Percentiles rank a stretch among this genome's conserved stretches.
Evolutionary conservation across 2,329 filamentous ascomycete species (phyloP).

Genomic region (Hysterium pulicare): DNA sequence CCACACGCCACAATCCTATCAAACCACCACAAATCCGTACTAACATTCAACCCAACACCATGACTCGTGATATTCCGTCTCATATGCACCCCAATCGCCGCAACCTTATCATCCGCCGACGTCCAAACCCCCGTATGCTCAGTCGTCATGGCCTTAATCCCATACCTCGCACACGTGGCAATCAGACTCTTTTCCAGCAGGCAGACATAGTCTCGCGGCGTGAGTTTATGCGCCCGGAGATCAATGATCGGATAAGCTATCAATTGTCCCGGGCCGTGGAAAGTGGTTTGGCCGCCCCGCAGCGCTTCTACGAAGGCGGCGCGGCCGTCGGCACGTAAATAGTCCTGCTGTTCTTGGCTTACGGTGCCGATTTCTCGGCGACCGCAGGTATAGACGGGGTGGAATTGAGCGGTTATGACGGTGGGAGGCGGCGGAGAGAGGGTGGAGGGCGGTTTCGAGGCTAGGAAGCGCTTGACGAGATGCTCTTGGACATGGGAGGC

Average conservation of each 20-base stretch:
- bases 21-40: slow-evolving; percentile 61
- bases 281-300: slow-evolving; percentile 89
- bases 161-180: slow-evolving; percentile 58
- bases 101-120: slow-evolving; percentile 63
- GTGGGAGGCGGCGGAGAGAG: slow-evolving; percentile 62
- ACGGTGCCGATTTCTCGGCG: slow-evolving; percentile 66
- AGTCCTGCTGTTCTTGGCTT: slow-evolving; percentile 42
- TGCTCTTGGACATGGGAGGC: slow-evolving; percentile 56
- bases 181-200: slow-evolving; percentile 76
- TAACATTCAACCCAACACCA: slow-evolving; percentile 78
- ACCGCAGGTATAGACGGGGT: slow-evolving; percentile 85
- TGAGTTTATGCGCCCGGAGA: slow-evolving; percentile 64
- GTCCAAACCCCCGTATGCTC: slow-evolving; percentile 83
- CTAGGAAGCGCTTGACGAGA: slow-evolving; percentile 56
- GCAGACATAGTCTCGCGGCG: slow-evolving; percentile 72
- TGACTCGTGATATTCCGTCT: slow-evolving; percentile 78
- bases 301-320: slow-evolving; percentile 67
- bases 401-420: slow-evolving; percentile 77
- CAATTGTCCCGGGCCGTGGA: slow-evolving; percentile 90
- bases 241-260: slow-evolving; percentile 93
- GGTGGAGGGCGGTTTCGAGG: slow-evolving; percentile 53
- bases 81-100: slow-evolving; percentile 88
- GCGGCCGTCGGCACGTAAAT: slow-evolving; percentile 37
- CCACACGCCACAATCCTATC: slow-evolving; percentile 87
- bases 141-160: slow-evolving; percentile 60